A percentile compares a stretch with the other conserved stretches of the same genome.
Conservation (phyloP, 2,329 filamentous ascomycete genomes). For the Apiospora kogelbergensis region DNA sequence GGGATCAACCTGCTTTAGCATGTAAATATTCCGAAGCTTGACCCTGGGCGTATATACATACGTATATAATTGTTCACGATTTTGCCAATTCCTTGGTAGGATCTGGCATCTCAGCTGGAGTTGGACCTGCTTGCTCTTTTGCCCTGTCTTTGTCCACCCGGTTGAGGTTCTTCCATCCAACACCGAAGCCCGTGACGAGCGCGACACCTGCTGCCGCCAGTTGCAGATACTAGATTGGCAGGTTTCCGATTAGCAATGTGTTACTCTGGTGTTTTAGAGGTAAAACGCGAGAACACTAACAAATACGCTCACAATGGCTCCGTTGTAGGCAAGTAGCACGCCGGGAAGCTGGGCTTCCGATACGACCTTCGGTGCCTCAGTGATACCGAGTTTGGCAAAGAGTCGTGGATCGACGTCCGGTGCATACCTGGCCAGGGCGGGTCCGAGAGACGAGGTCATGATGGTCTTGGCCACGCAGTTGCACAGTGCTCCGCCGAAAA, state of each 20-base stretch:
- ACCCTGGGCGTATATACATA: not conserved
- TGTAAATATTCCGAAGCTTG: not conserved
- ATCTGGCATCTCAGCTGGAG: not conserved
- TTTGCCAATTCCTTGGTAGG: not conserved
- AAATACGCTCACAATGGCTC: slow-evolving; percentile 22
- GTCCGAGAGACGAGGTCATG: slow-evolving; percentile 47
- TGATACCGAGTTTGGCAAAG: slow-evolving; percentile 42
- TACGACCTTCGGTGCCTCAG: slow-evolving; percentile 38
- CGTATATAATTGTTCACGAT: too few species aligned
- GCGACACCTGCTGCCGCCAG: slow-evolving; percentile 22
- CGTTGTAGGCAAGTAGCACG: slow-evolving; percentile 34
- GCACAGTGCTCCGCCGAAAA: slow-evolving; percentile 49
- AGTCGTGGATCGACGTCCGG: slow-evolving; percentile 34
- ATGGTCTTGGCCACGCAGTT: slow-evolving; percentile 52
- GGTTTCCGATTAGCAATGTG: not conserved
- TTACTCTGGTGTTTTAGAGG: not conserved
- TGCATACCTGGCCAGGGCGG: slow-evolving; percentile 40
- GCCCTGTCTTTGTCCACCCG: slow-evolving; percentile 20
- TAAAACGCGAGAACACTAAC: slow-evolving; percentile 15
- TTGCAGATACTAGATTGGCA: slow-evolving; percentile 22
- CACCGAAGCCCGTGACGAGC: slow-evolving; percentile 22
- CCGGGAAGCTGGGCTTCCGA: slow-evolving; percentile 31
- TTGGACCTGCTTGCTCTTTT: not conserved
- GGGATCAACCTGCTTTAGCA: not conserved
- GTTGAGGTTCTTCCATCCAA: slow-evolving; percentile 26